A percentile compares a stretch with the other conserved stretches of the same genome.
phyloP scores from a whole-genome alignment of 2,329 filamentous ascomycete genomes.

The Colletotrichum salicis region DNA sequence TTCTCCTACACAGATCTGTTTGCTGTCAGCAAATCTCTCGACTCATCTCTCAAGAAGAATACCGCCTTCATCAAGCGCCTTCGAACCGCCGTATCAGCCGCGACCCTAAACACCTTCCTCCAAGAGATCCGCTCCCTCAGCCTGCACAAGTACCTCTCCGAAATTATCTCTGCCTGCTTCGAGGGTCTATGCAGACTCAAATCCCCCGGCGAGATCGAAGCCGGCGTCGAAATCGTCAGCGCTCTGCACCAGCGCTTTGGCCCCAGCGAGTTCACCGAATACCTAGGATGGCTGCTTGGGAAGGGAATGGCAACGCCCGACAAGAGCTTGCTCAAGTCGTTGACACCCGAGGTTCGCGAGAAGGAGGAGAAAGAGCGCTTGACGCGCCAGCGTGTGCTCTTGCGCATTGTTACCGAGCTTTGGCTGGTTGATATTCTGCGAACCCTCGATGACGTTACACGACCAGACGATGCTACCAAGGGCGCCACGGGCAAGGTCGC shows the following conservation, averaged over 20 bases:
- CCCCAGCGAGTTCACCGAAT: conserved; percentile 87
- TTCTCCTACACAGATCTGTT: conserved; percentile 72
- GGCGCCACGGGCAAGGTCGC: conserved; percentile 71
- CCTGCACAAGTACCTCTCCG: conserved; percentile 94
- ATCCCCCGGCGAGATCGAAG: conserved; percentile 88
- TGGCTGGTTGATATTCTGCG: conserved; percentile 92
- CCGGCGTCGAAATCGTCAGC: conserved; percentile 91
- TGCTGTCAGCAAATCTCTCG: conserved; percentile 79
- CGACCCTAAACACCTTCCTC: conserved; percentile 84
- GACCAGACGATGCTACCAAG: conserved; percentile 72
- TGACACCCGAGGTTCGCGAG: conserved; percentile 85
- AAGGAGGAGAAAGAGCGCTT: conserved; percentile 96
- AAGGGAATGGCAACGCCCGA: conserved; percentile 92
- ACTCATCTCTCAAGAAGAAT: conserved; percentile 97
- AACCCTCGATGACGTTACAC: conserved; percentile 76
- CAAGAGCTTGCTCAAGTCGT: conserved; percentile 80
- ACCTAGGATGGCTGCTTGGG: conserved; percentile 91
- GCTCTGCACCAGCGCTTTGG: conserved; percentile 97
- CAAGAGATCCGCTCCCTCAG: conserved; percentile 91
- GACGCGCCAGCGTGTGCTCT: conserved; percentile 82
- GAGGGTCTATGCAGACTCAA: conserved; percentile 94
- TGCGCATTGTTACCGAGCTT: conserved; percentile 92
- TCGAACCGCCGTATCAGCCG: conserved; percentile 85
- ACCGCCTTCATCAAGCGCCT: conserved; percentile 97
- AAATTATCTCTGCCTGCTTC: conserved; percentile 95